phyloP scores from a whole-genome alignment of 768 basidiomycete genomes.

The Dendrothele bispora region DNA sequence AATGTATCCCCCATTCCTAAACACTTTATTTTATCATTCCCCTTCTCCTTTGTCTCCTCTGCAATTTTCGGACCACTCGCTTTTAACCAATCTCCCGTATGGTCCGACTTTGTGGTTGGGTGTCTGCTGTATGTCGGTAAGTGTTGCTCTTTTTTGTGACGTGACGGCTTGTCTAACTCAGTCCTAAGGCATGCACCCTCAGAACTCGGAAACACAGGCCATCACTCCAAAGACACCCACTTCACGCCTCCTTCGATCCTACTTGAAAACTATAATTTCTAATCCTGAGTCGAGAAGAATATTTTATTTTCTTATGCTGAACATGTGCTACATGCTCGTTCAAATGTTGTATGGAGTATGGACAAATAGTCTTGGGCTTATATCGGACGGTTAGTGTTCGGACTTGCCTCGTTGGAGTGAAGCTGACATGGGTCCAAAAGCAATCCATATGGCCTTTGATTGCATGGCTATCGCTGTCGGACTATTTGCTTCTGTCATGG shows the following conservation, averaged over 20 bases:
- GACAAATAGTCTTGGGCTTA: constrained; percentile 95
- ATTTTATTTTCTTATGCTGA: constrained; percentile 94
- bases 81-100: constrained; percentile 60
- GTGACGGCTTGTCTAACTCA: background rate
- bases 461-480: constrained; percentile 97
- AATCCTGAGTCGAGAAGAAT: constrained; percentile 94
- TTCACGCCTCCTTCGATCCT: constrained; percentile 57
- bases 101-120: constrained; percentile 60
- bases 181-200: constrained; percentile 51
- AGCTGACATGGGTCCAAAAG: constrained; percentile 38
- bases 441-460: constrained; percentile 99
- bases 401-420: constrained; percentile 2
- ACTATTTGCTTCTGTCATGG: constrained; percentile 95
- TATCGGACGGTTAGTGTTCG: constrained; percentile 83
- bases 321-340: constrained; percentile 93
- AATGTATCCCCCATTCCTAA: constrained; percentile 53
- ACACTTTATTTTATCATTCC: constrained; percentile 60
- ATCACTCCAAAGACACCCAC: constrained; percentile 50
- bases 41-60: constrained; percentile 46
- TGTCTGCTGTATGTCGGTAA: constrained; percentile 65
- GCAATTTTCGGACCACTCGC: constrained; percentile 57
- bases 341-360: constrained; percentile 97
- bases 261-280: constrained; percentile 87
- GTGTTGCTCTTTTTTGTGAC: constrained; percentile 11
- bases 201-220: constrained; percentile 41